Evolutionary conservation across 257 asterid genomes (phyloP).

Genomic region (Primulina tabacum): DNA sequence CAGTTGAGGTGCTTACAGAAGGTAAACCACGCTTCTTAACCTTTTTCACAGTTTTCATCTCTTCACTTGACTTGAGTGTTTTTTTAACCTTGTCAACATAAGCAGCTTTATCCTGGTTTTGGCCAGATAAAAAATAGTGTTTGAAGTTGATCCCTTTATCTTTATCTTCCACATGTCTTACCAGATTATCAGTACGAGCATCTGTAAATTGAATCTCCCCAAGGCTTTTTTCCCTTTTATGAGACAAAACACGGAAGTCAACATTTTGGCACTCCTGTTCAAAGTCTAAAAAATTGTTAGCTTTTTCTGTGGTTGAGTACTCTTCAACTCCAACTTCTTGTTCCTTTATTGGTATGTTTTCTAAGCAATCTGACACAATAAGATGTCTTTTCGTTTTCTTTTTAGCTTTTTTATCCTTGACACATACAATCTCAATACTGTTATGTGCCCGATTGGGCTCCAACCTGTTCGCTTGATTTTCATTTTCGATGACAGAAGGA

Average conservation of each 20-base stretch:
- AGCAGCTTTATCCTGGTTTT: neutral
- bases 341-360: conserved; percentile 23
- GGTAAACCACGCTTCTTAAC: conserved; percentile 28
- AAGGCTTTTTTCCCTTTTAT: conserved; percentile 28
- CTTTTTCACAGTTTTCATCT: conserved; percentile 21
- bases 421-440: neutral
- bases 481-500: neutral
- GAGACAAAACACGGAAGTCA: conserved; percentile 26
- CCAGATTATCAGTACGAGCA: conserved; percentile 30
- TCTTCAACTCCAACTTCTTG: conserved; percentile 26
- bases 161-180: conserved; percentile 26
- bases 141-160: conserved; percentile 49
- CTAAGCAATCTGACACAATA: neutral
- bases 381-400: neutral
- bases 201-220: conserved; percentile 29
- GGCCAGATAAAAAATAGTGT: conserved; percentile 43
- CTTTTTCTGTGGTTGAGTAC: conserved; percentile 23
- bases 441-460: neutral
- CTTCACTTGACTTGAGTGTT: conserved; percentile 1
- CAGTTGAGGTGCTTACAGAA: conserved; percentile 33
- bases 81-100: neutral
- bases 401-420: too few species aligned
- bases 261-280: conserved; percentile 18
- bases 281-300: conserved; percentile 10
- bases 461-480: neutral